Conservation (phyloP, 192 early-diverging fungal species). For the Coemansia sp. region DNA sequence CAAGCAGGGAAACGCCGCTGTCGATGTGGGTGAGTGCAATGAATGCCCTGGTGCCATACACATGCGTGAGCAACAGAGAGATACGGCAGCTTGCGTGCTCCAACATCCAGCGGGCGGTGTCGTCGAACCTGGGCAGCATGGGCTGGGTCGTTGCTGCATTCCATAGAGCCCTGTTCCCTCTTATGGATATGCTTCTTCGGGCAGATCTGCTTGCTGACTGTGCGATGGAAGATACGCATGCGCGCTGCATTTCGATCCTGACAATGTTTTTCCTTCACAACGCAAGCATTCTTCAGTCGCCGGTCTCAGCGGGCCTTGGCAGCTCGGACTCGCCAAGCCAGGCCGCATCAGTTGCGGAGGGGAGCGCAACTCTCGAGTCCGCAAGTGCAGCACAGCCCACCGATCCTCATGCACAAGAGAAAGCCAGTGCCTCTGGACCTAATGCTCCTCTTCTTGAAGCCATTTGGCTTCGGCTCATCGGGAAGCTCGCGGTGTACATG, state of each 20-base stretch:
- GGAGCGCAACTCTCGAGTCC: background rate
- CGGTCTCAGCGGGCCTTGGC: background rate
- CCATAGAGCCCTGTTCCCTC: constrained; percentile 85
- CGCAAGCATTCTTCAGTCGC: constrained; percentile 16
- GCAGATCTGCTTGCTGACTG: constrained; percentile 68
- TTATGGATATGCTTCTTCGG: constrained; percentile 82
- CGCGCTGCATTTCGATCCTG: constrained; percentile 53
- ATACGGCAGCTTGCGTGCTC: constrained; percentile 82
- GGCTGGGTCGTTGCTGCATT: constrained; percentile 69
- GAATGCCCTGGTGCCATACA: constrained; percentile 26
- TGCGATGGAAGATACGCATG: constrained; percentile 55
- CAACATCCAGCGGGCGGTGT: constrained; percentile 76
- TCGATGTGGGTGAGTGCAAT: constrained; percentile 51
- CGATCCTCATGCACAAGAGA: constrained; percentile 1
- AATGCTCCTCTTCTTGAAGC: background rate
- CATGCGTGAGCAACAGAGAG: constrained; percentile 61
- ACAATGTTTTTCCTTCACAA: constrained; percentile 56
- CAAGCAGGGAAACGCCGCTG: constrained; percentile 34
- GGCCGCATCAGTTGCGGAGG: background rate
- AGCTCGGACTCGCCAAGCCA: constrained; percentile 4
- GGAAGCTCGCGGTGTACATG: constrained; percentile 37
- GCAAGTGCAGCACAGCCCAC: background rate
- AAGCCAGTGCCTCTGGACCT: background rate
- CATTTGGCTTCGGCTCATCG: constrained; percentile 48
- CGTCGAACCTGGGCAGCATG: constrained; percentile 55